phyloP scores from a whole-genome alignment of 495 filamentous ascomycete species.

The Daldinia loculata region DNA sequence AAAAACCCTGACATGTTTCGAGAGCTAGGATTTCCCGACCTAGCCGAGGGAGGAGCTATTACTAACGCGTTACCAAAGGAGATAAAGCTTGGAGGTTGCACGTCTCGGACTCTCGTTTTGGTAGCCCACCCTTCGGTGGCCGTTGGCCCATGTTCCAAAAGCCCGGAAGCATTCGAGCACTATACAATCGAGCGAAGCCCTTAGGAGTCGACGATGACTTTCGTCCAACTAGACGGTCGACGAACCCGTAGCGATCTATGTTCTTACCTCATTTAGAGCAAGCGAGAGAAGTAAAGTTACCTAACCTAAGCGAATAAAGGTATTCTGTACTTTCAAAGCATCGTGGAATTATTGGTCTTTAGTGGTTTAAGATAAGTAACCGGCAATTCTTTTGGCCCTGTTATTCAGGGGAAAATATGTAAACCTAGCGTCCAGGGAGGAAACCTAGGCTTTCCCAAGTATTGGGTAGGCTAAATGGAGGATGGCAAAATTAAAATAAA shows the following conservation, averaged over 20 bases:
- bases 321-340: background rate
- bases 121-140: no score
- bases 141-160: no score
- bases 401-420: no score
- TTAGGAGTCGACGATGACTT: background rate
- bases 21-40: background rate
- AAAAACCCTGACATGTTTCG: background rate
- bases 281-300: background rate
- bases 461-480: no score
- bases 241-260: background rate
- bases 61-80: background rate
- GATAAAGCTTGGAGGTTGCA: background rate
- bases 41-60: background rate
- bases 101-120: background rate
- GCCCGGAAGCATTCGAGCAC: background rate
- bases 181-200: background rate
- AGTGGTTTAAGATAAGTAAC: no score
- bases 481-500: no score
- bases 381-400: no score
- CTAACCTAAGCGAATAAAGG: background rate
- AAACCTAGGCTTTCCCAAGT: no score
- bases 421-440: no score
- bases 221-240: background rate
- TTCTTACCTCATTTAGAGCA: background rate
- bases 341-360: background rate